Conservation (phyloP, 2,329 filamentous ascomycete genomes). For the Verticillium klebahnii region DNA sequence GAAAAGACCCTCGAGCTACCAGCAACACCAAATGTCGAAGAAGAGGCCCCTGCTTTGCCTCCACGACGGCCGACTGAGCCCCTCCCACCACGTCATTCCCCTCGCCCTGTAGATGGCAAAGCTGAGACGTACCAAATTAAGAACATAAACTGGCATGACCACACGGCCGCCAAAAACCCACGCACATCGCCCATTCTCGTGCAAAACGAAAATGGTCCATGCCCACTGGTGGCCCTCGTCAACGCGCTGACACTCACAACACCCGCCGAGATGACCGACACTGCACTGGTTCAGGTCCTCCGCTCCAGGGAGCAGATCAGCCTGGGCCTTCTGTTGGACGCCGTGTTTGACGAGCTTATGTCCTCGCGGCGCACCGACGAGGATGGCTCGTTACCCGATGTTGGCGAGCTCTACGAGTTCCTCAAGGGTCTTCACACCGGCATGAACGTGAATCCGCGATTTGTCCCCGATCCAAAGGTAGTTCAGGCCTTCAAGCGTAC, state of each 20-base stretch:
- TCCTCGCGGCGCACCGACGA: conserved; percentile 62
- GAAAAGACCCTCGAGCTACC: conserved; percentile 1
- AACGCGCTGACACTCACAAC: conserved; percentile 88
- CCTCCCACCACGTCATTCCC: conserved; percentile 31
- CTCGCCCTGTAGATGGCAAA: conserved; percentile 35
- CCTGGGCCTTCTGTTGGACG: conserved; percentile 77
- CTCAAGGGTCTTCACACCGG: conserved; percentile 86
- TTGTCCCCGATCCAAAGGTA: conserved; percentile 56
- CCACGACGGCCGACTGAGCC: conserved; percentile 25
- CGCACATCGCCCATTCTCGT: conserved; percentile 82
- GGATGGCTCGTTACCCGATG: conserved; percentile 70
- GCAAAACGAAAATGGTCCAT: conserved; percentile 92
- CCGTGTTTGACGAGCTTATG: conserved; percentile 90
- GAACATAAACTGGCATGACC: conserved; percentile 80
- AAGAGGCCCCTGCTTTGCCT: conserved; percentile 24
- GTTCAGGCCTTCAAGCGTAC: conserved; percentile 44
- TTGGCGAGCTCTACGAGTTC: conserved; percentile 83
- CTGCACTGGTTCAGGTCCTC: conserved; percentile 73
- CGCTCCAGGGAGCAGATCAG: conserved; percentile 82
- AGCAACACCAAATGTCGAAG: not conserved
- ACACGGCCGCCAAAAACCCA: conserved; percentile 52
- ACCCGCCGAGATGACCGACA: conserved; percentile 54
- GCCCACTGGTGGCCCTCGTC: conserved; percentile 85
- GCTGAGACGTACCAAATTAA: conserved; percentile 89
- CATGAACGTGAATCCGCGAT: conserved; percentile 96